Evolutionary conservation across 257 asterid genomes (phyloP).

Genomic region (Cruciata laevipes): DNA sequence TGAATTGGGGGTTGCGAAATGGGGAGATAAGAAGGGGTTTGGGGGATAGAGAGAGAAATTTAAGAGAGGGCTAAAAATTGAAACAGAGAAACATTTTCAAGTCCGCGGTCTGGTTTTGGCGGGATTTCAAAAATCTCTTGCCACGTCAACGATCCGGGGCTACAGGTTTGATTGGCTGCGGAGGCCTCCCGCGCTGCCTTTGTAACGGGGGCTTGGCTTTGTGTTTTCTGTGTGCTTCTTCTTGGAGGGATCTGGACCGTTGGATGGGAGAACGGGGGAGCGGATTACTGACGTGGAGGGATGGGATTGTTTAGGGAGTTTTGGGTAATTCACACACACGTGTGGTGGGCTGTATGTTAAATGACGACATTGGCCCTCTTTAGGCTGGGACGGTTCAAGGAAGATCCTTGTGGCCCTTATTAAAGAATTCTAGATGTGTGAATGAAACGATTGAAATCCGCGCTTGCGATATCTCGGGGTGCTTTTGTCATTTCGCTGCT

Average conservation of each 20-base stretch:
- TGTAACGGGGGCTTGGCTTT: constrained; percentile 27
- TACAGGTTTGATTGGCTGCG: constrained; percentile 12
- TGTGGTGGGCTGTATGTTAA: constrained; percentile 16
- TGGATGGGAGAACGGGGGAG: constrained; percentile 16
- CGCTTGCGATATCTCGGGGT: constrained; percentile 20
- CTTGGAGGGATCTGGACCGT: constrained; percentile 28
- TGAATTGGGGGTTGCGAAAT: constrained; percentile 28
- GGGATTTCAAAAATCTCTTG: constrained; percentile 58
- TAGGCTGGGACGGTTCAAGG: constrained; percentile 37
- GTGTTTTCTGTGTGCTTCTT: constrained; percentile 81
- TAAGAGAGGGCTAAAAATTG: constrained; percentile 22
- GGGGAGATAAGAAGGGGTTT: constrained; percentile 48
- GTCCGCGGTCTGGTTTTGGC: constrained; percentile 84
- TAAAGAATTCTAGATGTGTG: constrained; percentile 27
- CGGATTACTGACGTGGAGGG: constrained; percentile 29
- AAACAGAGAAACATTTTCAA: constrained; percentile 53
- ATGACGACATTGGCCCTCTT: constrained; percentile 48
- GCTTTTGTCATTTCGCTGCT: constrained; percentile 17
- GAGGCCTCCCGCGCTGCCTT: constrained; percentile 3
- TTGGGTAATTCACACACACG: constrained; percentile 16
- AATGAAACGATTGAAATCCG: constrained; percentile 28
- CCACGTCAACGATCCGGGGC: constrained; percentile 61
- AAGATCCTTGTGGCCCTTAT: constrained; percentile 40
- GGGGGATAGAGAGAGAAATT: constrained; percentile 29
- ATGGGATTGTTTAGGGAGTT: constrained; percentile 15